Evolutionary conservation across 1,284 basidiomycete species (phyloP).

Genomic region (Moesziomyces sp.): DNA sequence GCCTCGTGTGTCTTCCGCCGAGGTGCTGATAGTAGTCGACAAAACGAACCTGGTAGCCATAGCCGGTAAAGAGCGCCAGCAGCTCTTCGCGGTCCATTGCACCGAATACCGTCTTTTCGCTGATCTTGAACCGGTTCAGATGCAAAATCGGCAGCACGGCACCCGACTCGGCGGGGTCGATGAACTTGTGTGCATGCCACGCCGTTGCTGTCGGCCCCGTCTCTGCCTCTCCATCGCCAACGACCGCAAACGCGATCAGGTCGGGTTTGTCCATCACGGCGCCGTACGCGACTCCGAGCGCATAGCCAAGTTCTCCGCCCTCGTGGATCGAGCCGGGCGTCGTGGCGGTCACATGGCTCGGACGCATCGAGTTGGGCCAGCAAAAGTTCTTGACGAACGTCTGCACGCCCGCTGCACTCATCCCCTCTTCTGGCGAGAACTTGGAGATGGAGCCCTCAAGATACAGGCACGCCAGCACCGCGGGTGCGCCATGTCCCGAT

Average conservation of each 20-base stretch:
- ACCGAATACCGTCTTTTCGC: constrained; percentile 85
- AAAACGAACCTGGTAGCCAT: constrained; percentile 75
- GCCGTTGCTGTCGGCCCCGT: constrained; percentile 73
- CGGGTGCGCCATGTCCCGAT: constrained; percentile 74
- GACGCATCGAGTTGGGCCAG: constrained; percentile 75
- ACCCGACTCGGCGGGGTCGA: constrained; percentile 89
- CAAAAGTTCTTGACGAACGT: constrained; percentile 77
- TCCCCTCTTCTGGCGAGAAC: constrained; percentile 79
- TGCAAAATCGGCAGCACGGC: constrained; percentile 88
- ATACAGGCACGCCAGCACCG: constrained; percentile 81
- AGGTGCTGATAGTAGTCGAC: constrained; percentile 76
- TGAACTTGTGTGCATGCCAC: constrained; percentile 85
- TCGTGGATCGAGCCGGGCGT: constrained; percentile 89
- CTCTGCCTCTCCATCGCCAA: constrained; percentile 89
- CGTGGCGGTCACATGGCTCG: constrained; percentile 74
- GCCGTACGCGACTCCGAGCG: constrained; percentile 80
- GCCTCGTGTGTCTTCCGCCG: constrained; percentile 73
- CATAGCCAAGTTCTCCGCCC: constrained; percentile 73
- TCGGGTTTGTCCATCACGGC: constrained; percentile 85
- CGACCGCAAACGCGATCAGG: constrained; percentile 79
- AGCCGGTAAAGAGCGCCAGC: constrained; percentile 74
- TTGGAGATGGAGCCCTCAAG: constrained; percentile 80
- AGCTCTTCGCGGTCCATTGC: constrained; percentile 89
- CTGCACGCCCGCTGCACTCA: constrained; percentile 75
- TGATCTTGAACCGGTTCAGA: constrained; percentile 86